Percentiles rank a stretch among this genome's conserved stretches.
phyloP scores from a whole-genome alignment of 2,329 filamentous ascomycete genomes.

The Endothia cerciana region DNA sequence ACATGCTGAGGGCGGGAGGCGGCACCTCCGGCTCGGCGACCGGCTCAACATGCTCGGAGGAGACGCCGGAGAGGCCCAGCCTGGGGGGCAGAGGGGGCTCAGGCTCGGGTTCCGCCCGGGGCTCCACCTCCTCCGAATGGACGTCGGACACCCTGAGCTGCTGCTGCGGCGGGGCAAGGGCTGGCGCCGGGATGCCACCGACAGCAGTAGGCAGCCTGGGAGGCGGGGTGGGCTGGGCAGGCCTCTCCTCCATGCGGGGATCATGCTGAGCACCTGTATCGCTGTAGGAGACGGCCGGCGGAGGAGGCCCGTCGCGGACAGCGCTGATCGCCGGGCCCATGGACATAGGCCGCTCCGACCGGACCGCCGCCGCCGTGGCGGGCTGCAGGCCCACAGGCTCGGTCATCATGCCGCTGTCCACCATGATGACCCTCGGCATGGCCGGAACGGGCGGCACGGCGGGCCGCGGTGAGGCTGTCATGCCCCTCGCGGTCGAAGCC shows the following conservation, averaged over 20 bases:
- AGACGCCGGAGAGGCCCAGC: slow-evolving; percentile 40
- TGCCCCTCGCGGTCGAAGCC: slow-evolving; percentile 48
- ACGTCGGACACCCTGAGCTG: slow-evolving; percentile 50
- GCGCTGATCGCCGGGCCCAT: slow-evolving; percentile 43
- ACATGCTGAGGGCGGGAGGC: slow-evolving; percentile 19
- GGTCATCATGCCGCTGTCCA: slow-evolving; percentile 65
- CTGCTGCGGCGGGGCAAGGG: slow-evolving; percentile 40
- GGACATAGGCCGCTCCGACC: slow-evolving; percentile 49
- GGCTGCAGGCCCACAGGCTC: slow-evolving; percentile 53
- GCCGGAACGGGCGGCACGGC: slow-evolving; percentile 49
- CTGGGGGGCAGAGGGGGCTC: slow-evolving; percentile 39
- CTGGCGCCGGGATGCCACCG: slow-evolving; percentile 31
- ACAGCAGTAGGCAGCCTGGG: slow-evolving; percentile 44
- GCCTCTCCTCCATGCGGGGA: slow-evolving; percentile 53
- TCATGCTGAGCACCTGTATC: slow-evolving; percentile 58
- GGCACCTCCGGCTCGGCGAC: slow-evolving; percentile 30
- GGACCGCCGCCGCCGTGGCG: slow-evolving; percentile 33
- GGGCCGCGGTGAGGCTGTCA: slow-evolving; percentile 46
- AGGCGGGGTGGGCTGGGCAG: slow-evolving; percentile 59
- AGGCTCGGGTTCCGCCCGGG: slow-evolving; percentile 39
- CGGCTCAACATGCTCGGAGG: slow-evolving; percentile 35
- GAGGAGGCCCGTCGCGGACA: slow-evolving; percentile 40
- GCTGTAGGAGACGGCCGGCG: slow-evolving; percentile 56
- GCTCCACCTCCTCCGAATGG: slow-evolving; percentile 49
- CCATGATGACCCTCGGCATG: slow-evolving; percentile 58